These are phyloP conservation scores for Vachellia collinsii DNA, from an alignment of 306 rosid species.

Conservation along the genomic window DNA sequence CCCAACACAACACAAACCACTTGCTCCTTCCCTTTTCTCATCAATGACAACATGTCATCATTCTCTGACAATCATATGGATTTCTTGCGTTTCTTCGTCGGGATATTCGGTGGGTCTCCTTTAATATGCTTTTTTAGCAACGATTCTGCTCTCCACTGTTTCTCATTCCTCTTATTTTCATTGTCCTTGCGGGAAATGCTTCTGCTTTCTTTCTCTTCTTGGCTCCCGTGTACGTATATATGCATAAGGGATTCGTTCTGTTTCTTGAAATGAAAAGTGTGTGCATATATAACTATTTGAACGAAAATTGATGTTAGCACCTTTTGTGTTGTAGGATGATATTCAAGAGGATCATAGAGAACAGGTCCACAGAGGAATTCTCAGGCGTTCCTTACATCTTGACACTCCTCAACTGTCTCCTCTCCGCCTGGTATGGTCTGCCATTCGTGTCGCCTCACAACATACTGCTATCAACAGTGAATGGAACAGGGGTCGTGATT, in stretches of 20 bases:
- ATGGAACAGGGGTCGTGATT: conserved; percentile 57
- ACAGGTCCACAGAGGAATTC: conserved; percentile 54
- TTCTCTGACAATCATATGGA: conserved; percentile 37
- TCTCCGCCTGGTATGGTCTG: conserved; percentile 66
- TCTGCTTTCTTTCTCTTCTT: conserved; percentile 70
- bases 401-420: conserved; percentile 67
- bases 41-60: too few species aligned
- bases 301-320: neutral
- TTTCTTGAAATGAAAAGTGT: too few species aligned
- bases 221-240: conserved; percentile 47
- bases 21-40: neutral
- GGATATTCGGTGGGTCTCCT: conserved; percentile 3
- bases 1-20: neutral
- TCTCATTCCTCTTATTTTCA: neutral
- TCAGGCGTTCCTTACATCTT: conserved; percentile 70
- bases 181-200: conserved; percentile 50
- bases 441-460: conserved; percentile 63
- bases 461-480: conserved; percentile 58
- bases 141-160: conserved; percentile 24
- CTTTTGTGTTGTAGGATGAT: conserved; percentile 44
- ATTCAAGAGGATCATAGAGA: conserved; percentile 54
- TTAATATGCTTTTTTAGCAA: neutral
- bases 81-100: conserved; percentile 49
- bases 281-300: neutral
- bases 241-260: neutral